Percentiles rank a stretch among this genome's conserved stretches.
Evolutionary conservation across 139 green algal species (phyloP).

Genomic region (Picochlorum sp.): DNA sequence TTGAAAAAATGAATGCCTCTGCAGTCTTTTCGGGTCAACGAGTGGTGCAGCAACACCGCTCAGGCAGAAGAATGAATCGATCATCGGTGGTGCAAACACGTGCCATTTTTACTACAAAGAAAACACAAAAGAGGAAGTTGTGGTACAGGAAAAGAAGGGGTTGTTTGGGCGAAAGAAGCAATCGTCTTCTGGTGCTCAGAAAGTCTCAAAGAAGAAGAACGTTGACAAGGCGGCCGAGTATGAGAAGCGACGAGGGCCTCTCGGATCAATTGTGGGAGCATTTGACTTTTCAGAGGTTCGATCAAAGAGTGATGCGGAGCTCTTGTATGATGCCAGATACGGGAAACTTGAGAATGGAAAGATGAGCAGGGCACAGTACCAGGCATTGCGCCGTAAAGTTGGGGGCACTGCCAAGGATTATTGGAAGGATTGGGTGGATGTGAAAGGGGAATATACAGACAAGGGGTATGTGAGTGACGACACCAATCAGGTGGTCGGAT

Average conservation of each 20-base stretch:
- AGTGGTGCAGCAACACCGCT: too few species aligned
- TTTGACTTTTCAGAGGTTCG: slow-evolving; percentile 53
- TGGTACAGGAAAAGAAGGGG: background rate
- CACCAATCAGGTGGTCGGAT: slow-evolving; percentile 31
- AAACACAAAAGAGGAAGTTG: too few species aligned
- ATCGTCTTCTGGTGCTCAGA: background rate
- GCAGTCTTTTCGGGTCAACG: too few species aligned
- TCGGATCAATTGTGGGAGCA: slow-evolving; percentile 8
- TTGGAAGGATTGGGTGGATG: slow-evolving; percentile 55
- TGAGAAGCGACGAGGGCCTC: slow-evolving; percentile 18
- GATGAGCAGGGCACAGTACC: slow-evolving; percentile 45
- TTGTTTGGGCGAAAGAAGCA: background rate
- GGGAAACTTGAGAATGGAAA: slow-evolving; percentile 43
- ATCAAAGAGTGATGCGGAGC: slow-evolving; percentile 41
- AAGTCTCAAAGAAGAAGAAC: slow-evolving; percentile 3
- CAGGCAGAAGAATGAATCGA: too few species aligned
- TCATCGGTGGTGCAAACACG: too few species aligned
- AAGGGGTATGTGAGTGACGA: slow-evolving; percentile 34
- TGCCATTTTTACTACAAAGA: too few species aligned
- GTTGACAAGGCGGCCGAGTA: slow-evolving; percentile 26
- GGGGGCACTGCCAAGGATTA: slow-evolving; percentile 38
- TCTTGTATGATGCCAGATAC: slow-evolving; percentile 64
- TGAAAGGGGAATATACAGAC: slow-evolving; percentile 50
- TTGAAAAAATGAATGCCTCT: too few species aligned
- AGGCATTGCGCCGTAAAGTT: slow-evolving; percentile 43